Base-by-base conservation (phyloP, 2,329 filamentous ascomycete genomes). In the Zasmidium cellare region DNA sequence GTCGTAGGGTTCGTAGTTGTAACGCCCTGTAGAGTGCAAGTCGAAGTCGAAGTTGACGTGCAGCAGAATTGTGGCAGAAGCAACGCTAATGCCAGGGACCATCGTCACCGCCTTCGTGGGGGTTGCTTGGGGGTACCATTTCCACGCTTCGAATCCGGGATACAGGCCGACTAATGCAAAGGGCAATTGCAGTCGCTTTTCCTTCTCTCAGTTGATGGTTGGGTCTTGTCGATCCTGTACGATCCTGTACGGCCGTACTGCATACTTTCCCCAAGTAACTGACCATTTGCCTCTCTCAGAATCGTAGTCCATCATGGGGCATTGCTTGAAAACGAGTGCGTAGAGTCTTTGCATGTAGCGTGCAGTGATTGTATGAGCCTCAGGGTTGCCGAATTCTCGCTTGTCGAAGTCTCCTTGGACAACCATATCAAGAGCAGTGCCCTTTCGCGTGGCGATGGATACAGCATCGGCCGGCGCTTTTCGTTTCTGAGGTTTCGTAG, bases 291-390 rank as follows among this genome's bases (percentile, higher is more conserved):
- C 57, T 9, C 51, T 65, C 31, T 59, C 44, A 9, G 63, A 53
- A 61, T 79, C 67, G 65, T 71, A 78, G 9, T 72, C 70, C 66
- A 80, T 72, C 47, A 75, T 69, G 41, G 78, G 76, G 65, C 75
- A 77, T 55, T 76, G 71, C 2, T 59, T 60, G 52, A 80, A 75
- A 6, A 81, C 66, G 22, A 67, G 69, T 3, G 68, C 63, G 71
- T 79, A 82, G 16, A 82, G 59, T 28, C 78, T 71, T 53, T 70
- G 70, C 80, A 82, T 81, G 56, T 73, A 76, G 9, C 76, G 73
- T 11, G 69, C 59, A 1, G 73, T 80, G 31, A 81, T 69, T n/a
- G 51, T 59, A 53, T 76, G 75, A 59, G 56, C 62, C 19, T 69
- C 52, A 16, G 56, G 19, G 18, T 66, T 65, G 7, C 55, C 60